Evolutionary conservation across 495 filamentous ascomycete species (phyloP).

Genomic region (Stereocaulon alpinum): DNA sequence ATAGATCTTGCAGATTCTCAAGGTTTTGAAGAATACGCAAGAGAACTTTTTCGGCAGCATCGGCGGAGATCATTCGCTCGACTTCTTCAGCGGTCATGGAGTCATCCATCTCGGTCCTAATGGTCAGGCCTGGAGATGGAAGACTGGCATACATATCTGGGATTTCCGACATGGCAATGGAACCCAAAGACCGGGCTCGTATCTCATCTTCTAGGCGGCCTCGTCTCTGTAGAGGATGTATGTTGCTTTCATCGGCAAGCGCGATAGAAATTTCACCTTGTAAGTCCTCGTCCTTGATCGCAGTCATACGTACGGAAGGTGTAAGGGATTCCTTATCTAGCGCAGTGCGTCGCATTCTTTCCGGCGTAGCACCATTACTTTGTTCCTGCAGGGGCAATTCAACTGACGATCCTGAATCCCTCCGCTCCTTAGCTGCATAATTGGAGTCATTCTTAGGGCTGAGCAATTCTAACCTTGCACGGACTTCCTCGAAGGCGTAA

Average conservation of each 20-base stretch:
- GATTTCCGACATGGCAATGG: slow-evolving; percentile 25
- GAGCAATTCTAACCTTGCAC: slow-evolving; percentile 19
- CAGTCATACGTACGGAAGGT: slow-evolving; percentile 17
- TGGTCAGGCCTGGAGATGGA: slow-evolving; percentile 14
- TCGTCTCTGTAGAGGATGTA: slow-evolving; percentile 16
- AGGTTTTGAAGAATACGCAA: slow-evolving; percentile 41
- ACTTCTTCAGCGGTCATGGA: slow-evolving; percentile 18
- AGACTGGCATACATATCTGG: slow-evolving; percentile 16
- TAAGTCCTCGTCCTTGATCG: slow-evolving; percentile 29
- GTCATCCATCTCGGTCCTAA: slow-evolving; percentile 6
- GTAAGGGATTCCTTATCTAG: slow-evolving; percentile 2
- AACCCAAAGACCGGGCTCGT: slow-evolving; percentile 32
- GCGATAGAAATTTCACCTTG: slow-evolving; percentile 24
- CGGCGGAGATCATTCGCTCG: slow-evolving; percentile 30
- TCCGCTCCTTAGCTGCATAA: background rate
- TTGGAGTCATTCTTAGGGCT: slow-evolving; percentile 21
- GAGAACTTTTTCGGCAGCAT: slow-evolving; percentile 40
- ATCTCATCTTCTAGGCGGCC: slow-evolving; percentile 22
- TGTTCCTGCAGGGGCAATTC: slow-evolving; percentile 14
- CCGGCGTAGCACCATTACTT: slow-evolving; percentile 1
- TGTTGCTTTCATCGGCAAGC: slow-evolving; percentile 8
- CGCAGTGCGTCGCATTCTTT: slow-evolving; percentile 1
- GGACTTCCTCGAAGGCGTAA: slow-evolving; percentile 24
- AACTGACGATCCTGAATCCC: background rate
- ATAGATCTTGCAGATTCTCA: slow-evolving; percentile 46